Evolutionary conservation across 1,284 basidiomycete species (phyloP).

Genomic region (Pseudozyma sp.): DNA sequence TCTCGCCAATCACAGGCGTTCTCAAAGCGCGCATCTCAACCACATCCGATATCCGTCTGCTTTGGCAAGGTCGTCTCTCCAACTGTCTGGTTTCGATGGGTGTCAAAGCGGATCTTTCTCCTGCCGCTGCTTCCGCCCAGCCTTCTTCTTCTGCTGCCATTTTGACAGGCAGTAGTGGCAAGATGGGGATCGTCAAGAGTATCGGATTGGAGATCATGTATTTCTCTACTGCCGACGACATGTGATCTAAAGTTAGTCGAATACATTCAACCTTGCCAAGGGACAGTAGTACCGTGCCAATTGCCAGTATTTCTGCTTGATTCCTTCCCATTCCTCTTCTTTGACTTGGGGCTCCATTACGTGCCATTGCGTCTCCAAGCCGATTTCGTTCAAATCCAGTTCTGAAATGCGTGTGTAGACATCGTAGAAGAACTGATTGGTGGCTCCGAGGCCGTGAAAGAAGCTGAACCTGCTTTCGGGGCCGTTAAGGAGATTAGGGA

Average conservation of each 20-base stretch:
- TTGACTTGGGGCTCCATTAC: constrained; percentile 72
- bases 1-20: constrained; percentile 78
- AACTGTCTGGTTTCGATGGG: constrained; percentile 90
- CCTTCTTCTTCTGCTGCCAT: not conserved
- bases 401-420: constrained; percentile 89
- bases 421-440: constrained; percentile 83
- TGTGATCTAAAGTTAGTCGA: not conserved
- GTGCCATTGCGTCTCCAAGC: constrained; percentile 79
- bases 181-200: constrained; percentile 73
- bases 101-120: constrained; percentile 82
- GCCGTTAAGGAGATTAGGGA: constrained; percentile 84
- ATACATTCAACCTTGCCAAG: constrained; percentile 33
- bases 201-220: constrained; percentile 92
- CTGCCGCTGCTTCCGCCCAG: constrained; percentile 79
- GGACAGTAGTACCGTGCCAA: constrained; percentile 54
- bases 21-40: constrained; percentile 90
- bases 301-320: constrained; percentile 63
- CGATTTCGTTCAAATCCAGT: constrained; percentile 84
- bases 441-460: constrained; percentile 96
- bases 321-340: constrained; percentile 63
- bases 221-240: constrained; percentile 71
- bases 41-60: constrained; percentile 78
- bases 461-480: constrained; percentile 82
- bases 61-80: constrained; percentile 93
- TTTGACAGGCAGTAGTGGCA: not conserved